Evolutionary conservation across 2,329 filamentous ascomycete species (phyloP), one percentile per base, ranked within the genome.

Genomic region (Sporothrix phasma): DNA sequence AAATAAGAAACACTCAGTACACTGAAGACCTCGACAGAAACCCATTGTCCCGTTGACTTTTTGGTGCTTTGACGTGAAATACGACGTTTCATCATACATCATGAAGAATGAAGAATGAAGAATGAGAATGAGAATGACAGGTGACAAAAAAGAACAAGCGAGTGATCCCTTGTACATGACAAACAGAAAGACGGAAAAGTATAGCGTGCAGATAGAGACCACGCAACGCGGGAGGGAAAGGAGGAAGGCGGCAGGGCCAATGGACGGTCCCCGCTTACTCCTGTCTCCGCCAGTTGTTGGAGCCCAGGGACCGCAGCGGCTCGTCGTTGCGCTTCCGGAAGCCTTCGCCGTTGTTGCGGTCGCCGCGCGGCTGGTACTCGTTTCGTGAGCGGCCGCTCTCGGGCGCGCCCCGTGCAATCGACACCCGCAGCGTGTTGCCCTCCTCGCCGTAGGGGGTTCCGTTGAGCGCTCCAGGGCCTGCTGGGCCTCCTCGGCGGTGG

Each of bases 401-500:
- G 17, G 49, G 4, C 19, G 51, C 4, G 13, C 65, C 61, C 2
- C 43, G 29, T 3, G 65, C 65, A 39, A 49, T 37, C 31, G 65
- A 66, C n/a, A 64, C 65, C n/a, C 41, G 22, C 8, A 66, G 65
- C 26, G 19, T 39, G 24, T 49, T 53, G 22, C 51, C 65, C 1
- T 53, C 24, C 4, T 49, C 43, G 43, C 58, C 58, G 46, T 66
- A 53, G 2, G 24, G n/a, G 37, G n/a, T 69, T 1, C 76, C 75
- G 61, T 78, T 69, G 13, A 84, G 66, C 1, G 74, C 74, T 76
- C 70, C 65, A 83, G 76, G 24, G 84, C 85, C 31, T 56, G 11
- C 2, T 3, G 10, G 1, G 83, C 83, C 66, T 87, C 81, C 61
- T 84, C 79, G 0, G 74, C 71, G 5, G 78, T 82, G 56, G 75